Evolutionary conservation across 2,329 filamentous ascomycete genomes (phyloP), one percentile per base, ranked within the genome.

Genomic region (Alternaria metachromatica): DNA sequence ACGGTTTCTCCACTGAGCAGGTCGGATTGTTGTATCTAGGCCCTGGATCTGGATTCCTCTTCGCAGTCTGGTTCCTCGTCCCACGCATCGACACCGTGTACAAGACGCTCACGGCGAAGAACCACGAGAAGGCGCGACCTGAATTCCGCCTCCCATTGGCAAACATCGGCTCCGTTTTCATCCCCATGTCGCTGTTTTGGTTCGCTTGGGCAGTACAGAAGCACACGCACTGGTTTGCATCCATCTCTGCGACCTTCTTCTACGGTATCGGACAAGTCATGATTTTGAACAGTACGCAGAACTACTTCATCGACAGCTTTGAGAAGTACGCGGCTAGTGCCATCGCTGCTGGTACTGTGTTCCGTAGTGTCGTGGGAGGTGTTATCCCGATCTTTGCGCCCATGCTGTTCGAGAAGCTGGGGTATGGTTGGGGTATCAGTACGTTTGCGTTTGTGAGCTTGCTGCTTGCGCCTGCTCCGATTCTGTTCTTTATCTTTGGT

Each of bases 231-330:
- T 85, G 82, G 82, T 69, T 77, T 28, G 79, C 77, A 2, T 76
- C 80, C 6, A 80, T 84, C 33, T 70, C 78, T 0, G 74, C 79
- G 3, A 84, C 82, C 0, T 84, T 81, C 66, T 84, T 83, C 72
- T 86, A 85, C 65, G 85, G 84, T 12, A 79, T 86, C 18, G 84
- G 85, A 3, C 84, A 86, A 59, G 83, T 87, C 11, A 82, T 84
- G 67, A 85, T 86, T 28, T 74, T 87, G 58, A 87, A 86, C 59
- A 80, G 80, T 12, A 84, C 84, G 15, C 85, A 87, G 57, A 87
- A 87, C 56, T 86, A 86, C 71, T 86, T 85, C 69, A 86, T 86
- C 50, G 84, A 86, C 68, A 80, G 80, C 21, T 86, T 85, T 60
- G 83, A 85, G 62, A 80, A 80, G 70, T 85, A 84, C 63, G 84